Evolutionary conservation across 2,329 filamentous ascomycete genomes (phyloP), one percentile per base, ranked within the genome.

Genomic region (Verticillium klebahnii): DNA sequence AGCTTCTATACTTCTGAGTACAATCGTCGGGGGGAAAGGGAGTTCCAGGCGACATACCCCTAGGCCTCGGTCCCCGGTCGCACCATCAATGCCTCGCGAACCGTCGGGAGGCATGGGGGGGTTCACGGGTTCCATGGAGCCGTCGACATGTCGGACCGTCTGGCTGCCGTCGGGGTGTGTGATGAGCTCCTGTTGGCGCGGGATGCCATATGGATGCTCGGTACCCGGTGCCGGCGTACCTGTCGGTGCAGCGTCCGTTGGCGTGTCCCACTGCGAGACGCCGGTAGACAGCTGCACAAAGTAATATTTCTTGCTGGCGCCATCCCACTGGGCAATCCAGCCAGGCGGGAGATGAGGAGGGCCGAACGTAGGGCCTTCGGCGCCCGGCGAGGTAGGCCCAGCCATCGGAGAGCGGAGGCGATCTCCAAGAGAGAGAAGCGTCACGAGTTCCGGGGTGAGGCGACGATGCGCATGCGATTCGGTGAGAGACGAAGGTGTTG

Each of bases 261-360:
- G 89, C 36, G 84, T 82, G n/a, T 91, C 88, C 89, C 89, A 91
- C 74, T 91, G 88, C 65, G 88, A 90, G 40, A 85, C 80, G 57
- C 89, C 89, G 8, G 88, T 91, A 60, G 86, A 87, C 60, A 91
- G 83, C 74, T 91, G 88, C 58, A 91, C 89, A 72, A 85, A 89
- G 74, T 89, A 89, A 72, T 89, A 89, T 73, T 88, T 88, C 72
- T 80, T 83, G 73, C 81, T 85, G 61, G 80, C 71, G 65, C 82
- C 83, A 70, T 89, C 87, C 87, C 87, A 89, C 76, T 89, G 87
- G 62, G 86, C 85, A 69, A 89, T 89, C 87, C 87, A 89, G 69
- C 87, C 87, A 14, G 84, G 76, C 58, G 87, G 87, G 59, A 89
- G 80, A 56, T 79, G 77, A 57, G 87, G 87, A 66, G 87, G 87